Conservation (phyloP, 768 basidiomycete genomes). For the Pisolithus microcarpus region DNA sequence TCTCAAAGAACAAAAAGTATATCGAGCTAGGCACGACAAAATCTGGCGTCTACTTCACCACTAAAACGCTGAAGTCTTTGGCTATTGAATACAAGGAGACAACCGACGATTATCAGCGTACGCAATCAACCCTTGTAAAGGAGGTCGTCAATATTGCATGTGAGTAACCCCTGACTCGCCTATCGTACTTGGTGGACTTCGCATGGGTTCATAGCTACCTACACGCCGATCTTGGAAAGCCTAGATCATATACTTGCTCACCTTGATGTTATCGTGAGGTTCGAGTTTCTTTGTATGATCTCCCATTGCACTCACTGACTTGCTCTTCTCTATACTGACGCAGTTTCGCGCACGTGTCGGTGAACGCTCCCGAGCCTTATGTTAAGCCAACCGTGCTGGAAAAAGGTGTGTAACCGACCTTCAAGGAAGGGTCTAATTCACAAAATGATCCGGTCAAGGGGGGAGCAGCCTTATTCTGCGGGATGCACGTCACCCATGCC, state of each 20-base stretch:
- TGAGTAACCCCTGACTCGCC: conserved; percentile 30
- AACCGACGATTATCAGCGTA: conserved; percentile 61
- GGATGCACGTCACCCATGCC: conserved; percentile 91
- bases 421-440: not conserved
- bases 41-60: conserved; percentile 85
- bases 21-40: conserved; percentile 82
- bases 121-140: conserved; percentile 79
- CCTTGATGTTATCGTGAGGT: conserved; percentile 89
- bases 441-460: conserved; percentile 39
- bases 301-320: too few species aligned
- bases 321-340: not conserved
- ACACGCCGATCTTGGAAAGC: conserved; percentile 79
- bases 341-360: conserved; percentile 89
- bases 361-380: conserved; percentile 81
- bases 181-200: not conserved
- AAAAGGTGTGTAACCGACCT: conserved; percentile 45
- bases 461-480: conserved; percentile 71
- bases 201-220: conserved; percentile 58
- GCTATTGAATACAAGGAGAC: conserved; percentile 68
- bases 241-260: conserved; percentile 82
- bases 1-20: conserved; percentile 60
- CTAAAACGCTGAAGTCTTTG: conserved; percentile 59
- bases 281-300: conserved; percentile 4
- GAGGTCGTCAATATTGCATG: conserved; percentile 91
- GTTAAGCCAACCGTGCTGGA: conserved; percentile 76